Base-by-base conservation (phyloP, 345 rosid genomes). In the Eucalyptus tenuipes region DNA sequence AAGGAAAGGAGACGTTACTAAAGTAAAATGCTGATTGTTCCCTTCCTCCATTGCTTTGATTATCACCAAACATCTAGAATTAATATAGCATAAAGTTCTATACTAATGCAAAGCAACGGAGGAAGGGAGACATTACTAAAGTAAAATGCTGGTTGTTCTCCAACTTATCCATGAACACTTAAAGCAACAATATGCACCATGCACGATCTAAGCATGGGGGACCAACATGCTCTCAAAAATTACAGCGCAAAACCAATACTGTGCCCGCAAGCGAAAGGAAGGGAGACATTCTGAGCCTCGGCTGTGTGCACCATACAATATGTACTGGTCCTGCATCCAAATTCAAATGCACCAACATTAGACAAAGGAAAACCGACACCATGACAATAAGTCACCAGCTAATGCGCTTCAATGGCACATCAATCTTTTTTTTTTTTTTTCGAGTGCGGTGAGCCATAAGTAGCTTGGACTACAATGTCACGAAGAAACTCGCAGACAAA, bases 231-330 rank as follows among this genome's bases (percentile, higher is more conserved):
- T 49, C 22, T 50, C 27, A 61, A 48, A 45, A 44, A 7, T 45
- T 27, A 33, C 31, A 64, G 49, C 33, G 25, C 17, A 81, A 81
- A 86, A 61, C 87, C 91, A 91, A 90, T 94, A 97, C 99, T 98
- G 91, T 97, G 99, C 95, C 98, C 94, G 95, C 99, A 97, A 89
- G 99, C 99, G 89, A 97, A 97, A 13, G 98, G 99, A 89, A 97
- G 99, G 13, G 91, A 68, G 84, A 97, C 94, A 90, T 95, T 92
- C 90, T 97, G 98, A 61, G 97, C 87, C 90, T 97, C 99, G 15
- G 98, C 98, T 31, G 99, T 95, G 90, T 97, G 99, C 45, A 44
- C 7, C 7, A 6, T 44, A 9, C 91, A 97, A 88, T 90, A 97
- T 97, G 87, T 97, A 97, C 87, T 97, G 97, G 90, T 96, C 99